phyloP scores from a whole-genome alignment of 1,139 yeast species.

The Fermentozyma sake region DNA sequence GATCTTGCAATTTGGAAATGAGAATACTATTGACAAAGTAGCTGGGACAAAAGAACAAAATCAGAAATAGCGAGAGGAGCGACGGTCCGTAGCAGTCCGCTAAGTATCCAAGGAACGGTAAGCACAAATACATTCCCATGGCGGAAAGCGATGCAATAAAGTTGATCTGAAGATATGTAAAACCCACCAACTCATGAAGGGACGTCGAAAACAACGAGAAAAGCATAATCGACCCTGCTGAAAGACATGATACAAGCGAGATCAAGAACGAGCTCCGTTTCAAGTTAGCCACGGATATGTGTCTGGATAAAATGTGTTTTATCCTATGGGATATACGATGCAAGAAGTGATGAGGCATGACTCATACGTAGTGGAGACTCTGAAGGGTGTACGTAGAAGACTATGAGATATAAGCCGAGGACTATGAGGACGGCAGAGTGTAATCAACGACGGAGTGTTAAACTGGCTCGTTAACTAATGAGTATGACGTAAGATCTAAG shows the following conservation, averaged over 20 bases:
- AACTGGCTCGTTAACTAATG: no score
- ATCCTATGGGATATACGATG: constrained; percentile 15
- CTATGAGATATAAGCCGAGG: no score
- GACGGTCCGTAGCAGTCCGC: constrained; percentile 88
- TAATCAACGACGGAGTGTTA: no score
- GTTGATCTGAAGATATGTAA: constrained; percentile 71
- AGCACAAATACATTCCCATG: constrained; percentile 78
- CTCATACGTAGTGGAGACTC: no score
- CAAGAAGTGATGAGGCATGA: constrained; percentile 4
- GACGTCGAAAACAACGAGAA: constrained; percentile 77
- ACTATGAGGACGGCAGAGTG: no score
- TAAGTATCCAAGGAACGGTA: constrained; percentile 77
- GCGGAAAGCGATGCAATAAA: constrained; percentile 71
- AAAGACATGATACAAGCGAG: constrained; percentile 54
- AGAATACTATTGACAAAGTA: constrained; percentile 43
- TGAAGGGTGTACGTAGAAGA: no score
- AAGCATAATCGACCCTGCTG: constrained; percentile 77
- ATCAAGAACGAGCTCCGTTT: constrained; percentile 34
- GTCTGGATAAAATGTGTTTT: constrained; percentile 18
- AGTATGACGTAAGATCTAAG: no score
- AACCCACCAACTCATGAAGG: constrained; percentile 53
- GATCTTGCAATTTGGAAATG: constrained; percentile 2
- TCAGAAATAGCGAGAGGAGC: constrained; percentile 58
- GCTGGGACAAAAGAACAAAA: constrained; percentile 67
- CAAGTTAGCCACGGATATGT: constrained; percentile 21